These are phyloP conservation scores for Starmera dryadoides DNA, from an alignment of 805 yeast genomes.

Conservation along the genomic window DNA sequence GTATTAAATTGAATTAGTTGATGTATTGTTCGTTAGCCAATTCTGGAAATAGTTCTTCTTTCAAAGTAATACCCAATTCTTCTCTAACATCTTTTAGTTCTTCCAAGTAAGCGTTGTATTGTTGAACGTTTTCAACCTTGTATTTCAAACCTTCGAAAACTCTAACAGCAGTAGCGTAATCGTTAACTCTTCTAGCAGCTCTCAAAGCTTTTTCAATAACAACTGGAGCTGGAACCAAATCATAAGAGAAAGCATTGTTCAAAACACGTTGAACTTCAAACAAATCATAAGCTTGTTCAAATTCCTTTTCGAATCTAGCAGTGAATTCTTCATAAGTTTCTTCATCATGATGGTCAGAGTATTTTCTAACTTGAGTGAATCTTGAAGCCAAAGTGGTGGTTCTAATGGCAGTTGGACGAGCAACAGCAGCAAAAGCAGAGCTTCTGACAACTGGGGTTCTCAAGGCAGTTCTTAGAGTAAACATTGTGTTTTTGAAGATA, in stretches of 20 bases:
- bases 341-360: conserved; percentile 77
- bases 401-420: conserved; percentile 9
- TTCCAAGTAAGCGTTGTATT: conserved; percentile 92
- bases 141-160: conserved; percentile 95
- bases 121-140: conserved; percentile 92
- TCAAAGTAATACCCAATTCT: conserved; percentile 88
- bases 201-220: conserved; percentile 92
- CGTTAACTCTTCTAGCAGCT: conserved; percentile 98
- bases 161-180: conserved; percentile 97
- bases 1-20: conserved; percentile 8
- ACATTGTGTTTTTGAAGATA: conserved; percentile 1
- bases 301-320: conserved; percentile 84
- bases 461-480: conserved; percentile 2
- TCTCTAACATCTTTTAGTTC: conserved; percentile 88
- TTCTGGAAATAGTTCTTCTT: conserved; percentile 74
- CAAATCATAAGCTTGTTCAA: conserved; percentile 85
- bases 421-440: conserved; percentile 7
- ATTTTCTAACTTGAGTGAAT: conserved; percentile 44
- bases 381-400: conserved; percentile 5
- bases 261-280: conserved; percentile 90
- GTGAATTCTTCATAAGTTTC: conserved; percentile 96
- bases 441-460: conserved; percentile 15
- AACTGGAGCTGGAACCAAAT: conserved; percentile 95
- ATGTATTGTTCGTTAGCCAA: conserved; percentile 15
- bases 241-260: conserved; percentile 97